These are phyloP conservation scores for Parmelia sp. DNA, from an alignment of 495 filamentous ascomycete species.

Conservation along the genomic window DNA sequence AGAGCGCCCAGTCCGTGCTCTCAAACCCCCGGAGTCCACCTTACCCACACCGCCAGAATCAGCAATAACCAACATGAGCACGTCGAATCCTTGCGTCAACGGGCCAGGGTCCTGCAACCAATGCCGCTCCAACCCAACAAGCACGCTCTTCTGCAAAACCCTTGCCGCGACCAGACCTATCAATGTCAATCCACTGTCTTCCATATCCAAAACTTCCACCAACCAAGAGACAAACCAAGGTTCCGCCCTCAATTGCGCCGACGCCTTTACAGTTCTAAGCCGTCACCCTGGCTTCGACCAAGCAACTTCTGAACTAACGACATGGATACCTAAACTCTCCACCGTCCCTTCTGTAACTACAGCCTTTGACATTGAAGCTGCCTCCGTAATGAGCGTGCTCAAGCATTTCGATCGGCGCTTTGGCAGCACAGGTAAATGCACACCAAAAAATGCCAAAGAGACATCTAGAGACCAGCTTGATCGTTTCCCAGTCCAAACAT, in stretches of 20 bases:
- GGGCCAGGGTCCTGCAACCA: slow-evolving; percentile 76
- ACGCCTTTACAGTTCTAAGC: slow-evolving; percentile 74
- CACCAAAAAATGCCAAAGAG: background rate
- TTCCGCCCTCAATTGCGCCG: slow-evolving; percentile 58
- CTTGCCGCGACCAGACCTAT: slow-evolving; percentile 58
- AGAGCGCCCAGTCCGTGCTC: slow-evolving; percentile 32
- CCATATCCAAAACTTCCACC: slow-evolving; percentile 27
- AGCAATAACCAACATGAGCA: background rate
- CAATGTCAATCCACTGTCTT: slow-evolving; percentile 24
- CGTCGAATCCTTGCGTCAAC: slow-evolving; percentile 50
- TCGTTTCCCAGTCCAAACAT: background rate
- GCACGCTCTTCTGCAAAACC: slow-evolving; percentile 79
- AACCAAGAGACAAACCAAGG: slow-evolving; percentile 28
- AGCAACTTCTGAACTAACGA: slow-evolving; percentile 66
- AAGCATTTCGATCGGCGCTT: slow-evolving; percentile 79
- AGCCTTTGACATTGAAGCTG: slow-evolving; percentile 75
- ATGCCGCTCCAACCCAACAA: slow-evolving; percentile 69
- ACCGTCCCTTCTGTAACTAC: slow-evolving; percentile 48
- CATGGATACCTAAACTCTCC: slow-evolving; percentile 68
- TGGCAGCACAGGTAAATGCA: slow-evolving; percentile 28
- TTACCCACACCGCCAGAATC: slow-evolving; percentile 36
- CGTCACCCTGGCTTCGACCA: slow-evolving; percentile 73
- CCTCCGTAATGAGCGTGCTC: slow-evolving; percentile 78
- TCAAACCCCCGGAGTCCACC: slow-evolving; percentile 63
- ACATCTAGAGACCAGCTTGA: background rate